phyloP scores from a whole-genome alignment of 257 asterid species.

The Mitragyna speciosa region DNA sequence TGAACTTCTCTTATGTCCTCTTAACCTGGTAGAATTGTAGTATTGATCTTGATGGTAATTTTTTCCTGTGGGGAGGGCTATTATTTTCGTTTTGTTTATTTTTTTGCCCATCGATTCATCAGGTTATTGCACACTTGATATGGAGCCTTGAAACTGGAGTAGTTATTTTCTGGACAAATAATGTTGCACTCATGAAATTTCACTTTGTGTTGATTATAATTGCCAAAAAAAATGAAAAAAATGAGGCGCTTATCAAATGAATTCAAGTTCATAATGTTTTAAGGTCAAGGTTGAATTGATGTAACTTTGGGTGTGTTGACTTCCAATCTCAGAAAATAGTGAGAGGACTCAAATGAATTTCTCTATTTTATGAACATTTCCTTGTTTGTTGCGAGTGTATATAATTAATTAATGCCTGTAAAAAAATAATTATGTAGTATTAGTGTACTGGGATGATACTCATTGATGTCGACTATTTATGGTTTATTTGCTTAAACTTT shows the following conservation, averaged over 20 bases:
- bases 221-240: not conserved
- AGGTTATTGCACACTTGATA: too few relatives aligned
- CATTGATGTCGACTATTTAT: not conserved
- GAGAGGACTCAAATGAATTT: not conserved
- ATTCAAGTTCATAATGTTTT: not conserved
- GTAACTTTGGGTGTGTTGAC: not conserved
- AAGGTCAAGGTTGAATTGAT: not conserved
- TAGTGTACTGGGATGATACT: not conserved
- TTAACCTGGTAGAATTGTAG: not conserved
- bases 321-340: not conserved
- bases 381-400: not conserved
- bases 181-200: not conserved
- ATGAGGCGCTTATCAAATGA: not conserved
- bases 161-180: not conserved
- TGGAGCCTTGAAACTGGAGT: not conserved
- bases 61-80: not conserved
- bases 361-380: not conserved
- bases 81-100: too few relatives aligned
- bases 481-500: not conserved
- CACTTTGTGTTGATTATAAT: not conserved
- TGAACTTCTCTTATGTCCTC: not conserved
- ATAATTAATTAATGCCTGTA: not conserved
- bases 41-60: not conserved
- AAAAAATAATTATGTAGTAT: not conserved
- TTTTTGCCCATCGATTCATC: not conserved